These are phyloP conservation scores for Tardiomyces blankii DNA, from an alignment of 1,139 yeast genomes.

Conservation along the genomic window DNA sequence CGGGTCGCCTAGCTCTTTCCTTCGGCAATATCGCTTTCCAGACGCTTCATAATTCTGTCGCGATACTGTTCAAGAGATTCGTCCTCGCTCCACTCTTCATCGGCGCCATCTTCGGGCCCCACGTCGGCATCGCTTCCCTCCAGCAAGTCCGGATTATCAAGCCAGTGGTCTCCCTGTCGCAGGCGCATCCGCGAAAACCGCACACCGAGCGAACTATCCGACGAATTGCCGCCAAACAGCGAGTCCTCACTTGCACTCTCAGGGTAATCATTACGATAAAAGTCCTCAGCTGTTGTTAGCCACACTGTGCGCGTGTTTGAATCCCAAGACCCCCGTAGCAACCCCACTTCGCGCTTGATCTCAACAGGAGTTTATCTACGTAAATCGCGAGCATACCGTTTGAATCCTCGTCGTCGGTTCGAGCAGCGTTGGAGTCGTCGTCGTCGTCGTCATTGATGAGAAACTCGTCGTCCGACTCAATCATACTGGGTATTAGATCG, in stretches of 20 bases:
- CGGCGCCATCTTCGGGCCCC: background rate
- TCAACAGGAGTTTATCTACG: too few species aligned
- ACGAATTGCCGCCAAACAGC: background rate
- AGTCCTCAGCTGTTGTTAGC: slow-evolving; percentile 47
- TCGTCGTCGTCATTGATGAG: slow-evolving; percentile 38
- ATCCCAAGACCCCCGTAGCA: too few species aligned
- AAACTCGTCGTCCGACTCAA: slow-evolving; percentile 46
- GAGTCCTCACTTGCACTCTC: slow-evolving; percentile 47
- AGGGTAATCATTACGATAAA: slow-evolving; percentile 88
- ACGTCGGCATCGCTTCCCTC: background rate
- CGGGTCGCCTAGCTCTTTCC: background rate
- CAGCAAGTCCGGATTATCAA: background rate
- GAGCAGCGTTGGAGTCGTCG: slow-evolving; percentile 27
- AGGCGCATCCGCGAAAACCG: background rate
- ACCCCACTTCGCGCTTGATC: too few species aligned
- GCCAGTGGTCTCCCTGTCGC: background rate
- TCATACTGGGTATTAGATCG: slow-evolving; percentile 14
- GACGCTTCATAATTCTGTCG: slow-evolving; percentile 15
- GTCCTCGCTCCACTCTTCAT: slow-evolving; percentile 14
- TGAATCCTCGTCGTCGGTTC: slow-evolving; percentile 62
- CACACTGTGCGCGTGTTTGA: slow-evolving; percentile 3
- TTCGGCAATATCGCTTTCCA: background rate
- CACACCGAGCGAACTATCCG: background rate
- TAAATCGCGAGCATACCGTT: slow-evolving; percentile 43
- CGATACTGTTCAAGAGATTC: slow-evolving; percentile 19